Conservation (phyloP, 2,329 filamentous ascomycete species). For the Grosmannia clavigera region DNA sequence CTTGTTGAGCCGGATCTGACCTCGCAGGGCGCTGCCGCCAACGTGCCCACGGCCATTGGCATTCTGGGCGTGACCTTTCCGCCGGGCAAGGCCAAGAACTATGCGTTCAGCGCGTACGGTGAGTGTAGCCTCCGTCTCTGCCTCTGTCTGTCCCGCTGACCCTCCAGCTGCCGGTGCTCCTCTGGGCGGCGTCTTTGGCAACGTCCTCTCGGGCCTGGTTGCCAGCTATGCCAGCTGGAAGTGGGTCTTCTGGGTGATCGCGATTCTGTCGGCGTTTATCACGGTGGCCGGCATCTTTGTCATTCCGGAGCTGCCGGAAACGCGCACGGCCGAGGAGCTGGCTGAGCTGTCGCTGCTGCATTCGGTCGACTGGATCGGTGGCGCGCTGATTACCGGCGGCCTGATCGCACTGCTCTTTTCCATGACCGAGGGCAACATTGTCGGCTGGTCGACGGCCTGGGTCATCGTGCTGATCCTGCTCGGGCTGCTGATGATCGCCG, state of each 20-base stretch:
- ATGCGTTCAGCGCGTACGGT: constrained; percentile 53
- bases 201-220: constrained; percentile 51
- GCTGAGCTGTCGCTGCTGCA: not conserved
- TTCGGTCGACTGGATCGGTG: constrained; percentile 51
- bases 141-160: not conserved
- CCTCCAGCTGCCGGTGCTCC: constrained; percentile 45
- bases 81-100: constrained; percentile 55
- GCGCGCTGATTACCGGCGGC: constrained; percentile 45
- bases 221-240: constrained; percentile 50
- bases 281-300: constrained; percentile 45
- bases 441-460: constrained; percentile 52
- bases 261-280: constrained; percentile 44
- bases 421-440: constrained; percentile 55
- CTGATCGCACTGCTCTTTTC: constrained; percentile 51
- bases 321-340: not conserved
- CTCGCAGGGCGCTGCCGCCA: constrained; percentile 47
- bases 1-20: not conserved
- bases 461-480: constrained; percentile 46
- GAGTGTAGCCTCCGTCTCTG: constrained; percentile 8
- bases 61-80: constrained; percentile 56
- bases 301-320: constrained; percentile 32
- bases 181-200: constrained; percentile 51
- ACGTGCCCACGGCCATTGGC: constrained; percentile 57
- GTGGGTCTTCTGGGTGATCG: constrained; percentile 55
- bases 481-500: constrained; percentile 38